Evolutionary conservation across 2,329 filamentous ascomycete species (phyloP), one percentile per base, ranked within the genome.

Genomic region (Penicillium sp.): DNA sequence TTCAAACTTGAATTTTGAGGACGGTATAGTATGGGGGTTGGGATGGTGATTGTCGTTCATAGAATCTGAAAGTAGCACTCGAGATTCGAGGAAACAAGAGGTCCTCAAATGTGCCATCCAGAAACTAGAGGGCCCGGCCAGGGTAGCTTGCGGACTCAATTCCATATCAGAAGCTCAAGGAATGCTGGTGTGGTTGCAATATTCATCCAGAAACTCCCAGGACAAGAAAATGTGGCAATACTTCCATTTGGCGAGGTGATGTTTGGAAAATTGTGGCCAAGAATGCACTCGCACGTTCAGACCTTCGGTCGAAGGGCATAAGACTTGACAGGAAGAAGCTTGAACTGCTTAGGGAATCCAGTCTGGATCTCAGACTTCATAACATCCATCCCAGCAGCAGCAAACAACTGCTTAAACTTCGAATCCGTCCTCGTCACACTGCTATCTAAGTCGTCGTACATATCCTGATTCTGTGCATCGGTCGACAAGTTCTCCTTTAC

Each of bases 401-500:
- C 78, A 68, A 96, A 96, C 9, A 96, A 70, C 6, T 70, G 67
- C 58, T 82, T 81, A 65, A 93, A 95, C 65, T 89, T 93, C 23
- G 77, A 75, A 65, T 96, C 90, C 27, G 83, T 85, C 67, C 92
- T 83, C 2, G 91, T 96, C 2, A 96, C 88, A 66, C 86, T 89
- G 66, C 86, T 91, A 69, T 96, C 92, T 57, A 81, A 70, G 7
- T 86, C 84, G 70, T 96, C 92, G 70, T 88, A 96, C 23, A 89
- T 77, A 71, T 96, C 92, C 31, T 77, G 71, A 0, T 79, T 79
- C 0, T 75, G 76, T 29, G 73, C 62, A 65, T 83, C 62, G 1
- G 82, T 85, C 19, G 79, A 83, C 60, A 91, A 70, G 67, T 96
- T 97, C 78, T 97, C 93, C 78, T 95, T 95, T 54, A 93, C 80